These are phyloP conservation scores for Calamus simplicifolius DNA, from an alignment of 176 grass and related monocot genomes.

Conservation along the genomic window DNA sequence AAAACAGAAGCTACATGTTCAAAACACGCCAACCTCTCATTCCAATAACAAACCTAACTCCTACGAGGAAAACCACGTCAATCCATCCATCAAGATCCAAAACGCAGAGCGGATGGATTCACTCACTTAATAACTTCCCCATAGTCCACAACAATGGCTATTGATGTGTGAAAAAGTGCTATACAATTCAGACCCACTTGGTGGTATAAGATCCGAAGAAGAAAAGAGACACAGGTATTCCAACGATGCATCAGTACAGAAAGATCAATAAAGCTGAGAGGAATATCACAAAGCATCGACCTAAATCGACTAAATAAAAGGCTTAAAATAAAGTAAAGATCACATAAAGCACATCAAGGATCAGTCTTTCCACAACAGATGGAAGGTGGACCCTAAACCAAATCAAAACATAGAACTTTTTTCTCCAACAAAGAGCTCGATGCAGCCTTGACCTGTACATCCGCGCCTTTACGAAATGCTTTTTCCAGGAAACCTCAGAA, in stretches of 20 bases:
- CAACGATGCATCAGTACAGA: neutral
- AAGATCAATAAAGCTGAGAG: neutral
- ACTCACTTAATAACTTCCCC: no score
- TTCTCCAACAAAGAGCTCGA: conserved; percentile 5
- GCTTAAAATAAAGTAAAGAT: neutral
- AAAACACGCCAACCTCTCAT: no score
- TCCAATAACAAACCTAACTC: no score
- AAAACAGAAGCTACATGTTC: no score
- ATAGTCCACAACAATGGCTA: no score
- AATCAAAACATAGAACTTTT: conserved; percentile 9
- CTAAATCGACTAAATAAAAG: neutral
- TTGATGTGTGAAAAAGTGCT: no score
- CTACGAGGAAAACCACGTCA: neutral
- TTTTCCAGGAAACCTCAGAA: neutral
- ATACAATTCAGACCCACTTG: no score
- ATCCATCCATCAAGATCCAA: no score
- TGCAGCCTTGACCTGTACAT: conserved; percentile 13
- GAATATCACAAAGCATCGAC: neutral
- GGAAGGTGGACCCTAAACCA: conserved; percentile 8
- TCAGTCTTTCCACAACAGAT: conserved; percentile 13
- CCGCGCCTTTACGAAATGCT: neutral
- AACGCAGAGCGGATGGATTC: no score
- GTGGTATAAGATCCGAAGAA: no score
- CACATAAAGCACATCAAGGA: neutral
- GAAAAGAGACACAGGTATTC: no score